These are phyloP conservation scores for Microsporum audouinii DNA, from an alignment of 2,329 filamentous ascomycete species.

Conservation along the genomic window DNA sequence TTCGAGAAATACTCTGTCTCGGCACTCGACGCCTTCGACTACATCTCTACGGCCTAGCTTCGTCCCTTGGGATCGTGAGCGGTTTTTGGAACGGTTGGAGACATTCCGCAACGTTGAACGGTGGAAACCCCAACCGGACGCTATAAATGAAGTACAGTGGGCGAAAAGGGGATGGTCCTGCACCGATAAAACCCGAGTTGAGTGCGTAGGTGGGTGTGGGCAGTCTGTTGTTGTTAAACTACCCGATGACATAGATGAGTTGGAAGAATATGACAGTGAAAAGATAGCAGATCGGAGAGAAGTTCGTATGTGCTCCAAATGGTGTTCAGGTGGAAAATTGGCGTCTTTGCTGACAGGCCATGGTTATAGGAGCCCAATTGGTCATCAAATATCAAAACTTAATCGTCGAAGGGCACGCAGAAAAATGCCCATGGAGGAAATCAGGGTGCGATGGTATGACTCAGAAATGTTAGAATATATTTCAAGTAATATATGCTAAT, in stretches of 20 bases:
- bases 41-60: constrained; percentile 52
- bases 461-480: neutral
- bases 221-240: constrained; percentile 75
- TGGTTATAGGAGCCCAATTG: constrained; percentile 46
- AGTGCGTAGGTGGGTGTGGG: constrained; percentile 69
- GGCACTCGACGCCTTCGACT: constrained; percentile 17
- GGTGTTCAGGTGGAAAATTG: neutral
- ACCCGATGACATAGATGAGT: constrained; percentile 50
- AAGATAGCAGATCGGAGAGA: constrained; percentile 33
- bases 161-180: constrained; percentile 88
- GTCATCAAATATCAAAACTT: constrained; percentile 64
- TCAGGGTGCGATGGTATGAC: constrained; percentile 69
- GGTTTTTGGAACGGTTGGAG: constrained; percentile 67
- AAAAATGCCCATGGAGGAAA: constrained; percentile 75
- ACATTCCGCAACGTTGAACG: constrained; percentile 84
- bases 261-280: constrained; percentile 35
- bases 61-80: constrained; percentile 71
- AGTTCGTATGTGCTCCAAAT: constrained; percentile 28
- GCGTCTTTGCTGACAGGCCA: neutral
- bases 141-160: constrained; percentile 84
- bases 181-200: constrained; percentile 68
- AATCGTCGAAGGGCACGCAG: constrained; percentile 62
- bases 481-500: constrained; percentile 15
- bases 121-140: constrained; percentile 86
- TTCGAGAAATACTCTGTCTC: neutral